Conservation (phyloP, 768 basidiomycete species). For the Tricholoma flavovirens region DNA sequence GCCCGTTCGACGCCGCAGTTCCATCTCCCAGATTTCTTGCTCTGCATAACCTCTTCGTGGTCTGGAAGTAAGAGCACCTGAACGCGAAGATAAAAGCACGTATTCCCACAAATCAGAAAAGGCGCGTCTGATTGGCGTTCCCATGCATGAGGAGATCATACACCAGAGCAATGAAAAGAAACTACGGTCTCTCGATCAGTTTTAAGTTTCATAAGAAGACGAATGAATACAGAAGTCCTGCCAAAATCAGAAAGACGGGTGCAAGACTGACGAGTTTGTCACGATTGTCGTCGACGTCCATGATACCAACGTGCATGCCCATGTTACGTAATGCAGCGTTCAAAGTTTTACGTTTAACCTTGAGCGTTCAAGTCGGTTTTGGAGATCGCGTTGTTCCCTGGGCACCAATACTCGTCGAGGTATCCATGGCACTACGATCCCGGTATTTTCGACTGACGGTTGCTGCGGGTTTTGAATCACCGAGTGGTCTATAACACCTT, state of each 20-base stretch:
- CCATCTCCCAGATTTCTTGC: constrained; percentile 62
- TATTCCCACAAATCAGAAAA: constrained; percentile 46
- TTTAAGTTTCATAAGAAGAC: constrained; percentile 1
- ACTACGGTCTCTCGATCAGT: constrained; percentile 22
- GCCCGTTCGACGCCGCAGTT: constrained; percentile 18
- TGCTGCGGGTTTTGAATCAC: neutral
- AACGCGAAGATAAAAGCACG: constrained; percentile 34
- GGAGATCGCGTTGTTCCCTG: too few relatives aligned
- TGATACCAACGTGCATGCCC: too few relatives aligned
- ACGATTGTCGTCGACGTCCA: constrained; percentile 5
- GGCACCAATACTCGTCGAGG: neutral
- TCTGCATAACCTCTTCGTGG: constrained; percentile 37
- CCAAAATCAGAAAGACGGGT: constrained; percentile 41
- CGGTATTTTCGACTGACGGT: neutral
- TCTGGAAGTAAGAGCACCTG: constrained; percentile 17
- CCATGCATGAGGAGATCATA: constrained; percentile 62
- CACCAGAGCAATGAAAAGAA: constrained; percentile 56
- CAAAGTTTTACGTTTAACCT: too few relatives aligned
- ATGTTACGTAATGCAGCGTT: neutral
- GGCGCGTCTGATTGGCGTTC: constrained; percentile 39
- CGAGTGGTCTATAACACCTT: constrained; percentile 11
- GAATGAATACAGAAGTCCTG: constrained; percentile 35
- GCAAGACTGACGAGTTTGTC: constrained; percentile 25
- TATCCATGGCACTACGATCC: neutral
- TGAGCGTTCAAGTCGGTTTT: too few relatives aligned